Evolutionary conservation across 352 stramenopile genomes (phyloP), one percentile per base, ranked within the genome.

Genomic region (Phytophthora meadii): DNA sequence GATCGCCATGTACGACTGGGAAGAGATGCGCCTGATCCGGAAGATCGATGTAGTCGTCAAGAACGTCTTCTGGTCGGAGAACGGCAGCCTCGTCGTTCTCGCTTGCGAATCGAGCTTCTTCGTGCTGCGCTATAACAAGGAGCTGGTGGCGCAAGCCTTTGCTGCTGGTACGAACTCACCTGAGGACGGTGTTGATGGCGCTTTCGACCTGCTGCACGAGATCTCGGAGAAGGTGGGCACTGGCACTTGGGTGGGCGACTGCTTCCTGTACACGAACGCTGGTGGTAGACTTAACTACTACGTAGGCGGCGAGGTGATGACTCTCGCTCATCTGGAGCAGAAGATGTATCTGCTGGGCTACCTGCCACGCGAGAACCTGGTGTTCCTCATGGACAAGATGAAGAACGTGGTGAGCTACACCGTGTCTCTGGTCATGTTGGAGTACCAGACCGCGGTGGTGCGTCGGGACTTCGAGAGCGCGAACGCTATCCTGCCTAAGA

Each of bases 301-400:
- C 70, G 97, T 99, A n/a, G 98, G 97, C 41, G 98, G 98, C n/a
- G 94, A 99, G 67, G 97, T 99, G 45, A 98, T 99, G 86, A 99
- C 96, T 34, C 79, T 99, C 1, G 93, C 96, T 17, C 97, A 99
- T 75, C 77, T 99, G 28, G 92, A 96, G 56, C 77, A 96, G 50
- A 97, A 96, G 53, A 95, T 98, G 84, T 98, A 99, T 80, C 85
- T 99, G 54, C 88, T 99, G 12, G 98, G 98, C 37, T 99, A 99
- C 72, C 73, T 99, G 9, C 93, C 97, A 5, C 98, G 98, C 10
- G 97, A 99, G 79, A 97, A 99, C 84, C 78, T 97, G 42, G 94
- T 99, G 15, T 99, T 98, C 65, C 81, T 99, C 24, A 98, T 99
- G 74, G 97, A 99, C 79, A 99, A 99, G 82, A 89, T 89, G 45